phyloP scores from a whole-genome alignment of 345 rosid species.

The Mallotus nudiflorus region DNA sequence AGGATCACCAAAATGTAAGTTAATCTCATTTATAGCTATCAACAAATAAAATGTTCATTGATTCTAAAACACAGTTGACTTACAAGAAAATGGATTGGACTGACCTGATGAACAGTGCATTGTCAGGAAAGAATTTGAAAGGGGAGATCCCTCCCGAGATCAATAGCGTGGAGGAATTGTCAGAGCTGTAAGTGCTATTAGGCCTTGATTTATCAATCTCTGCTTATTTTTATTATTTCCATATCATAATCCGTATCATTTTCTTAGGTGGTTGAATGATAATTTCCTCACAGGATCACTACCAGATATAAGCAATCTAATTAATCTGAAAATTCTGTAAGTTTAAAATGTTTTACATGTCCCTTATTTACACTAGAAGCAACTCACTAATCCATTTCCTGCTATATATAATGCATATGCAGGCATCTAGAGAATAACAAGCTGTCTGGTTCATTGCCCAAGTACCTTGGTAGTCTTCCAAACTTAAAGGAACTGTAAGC shows the following conservation, averaged over 20 bases:
- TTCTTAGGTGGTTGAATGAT: slow-evolving; percentile 81
- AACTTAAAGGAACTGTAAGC: slow-evolving; percentile 80
- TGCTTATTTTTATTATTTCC: background rate
- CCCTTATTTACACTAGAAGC: background rate
- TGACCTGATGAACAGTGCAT: slow-evolving; percentile 50
- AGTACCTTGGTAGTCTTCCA: slow-evolving; percentile 62
- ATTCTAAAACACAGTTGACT: background rate
- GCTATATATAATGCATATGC: slow-evolving; percentile 24
- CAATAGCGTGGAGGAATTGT: slow-evolving; percentile 60
- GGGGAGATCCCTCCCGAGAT: slow-evolving; percentile 70
- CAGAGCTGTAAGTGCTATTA: slow-evolving; percentile 66
- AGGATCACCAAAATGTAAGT: slow-evolving; percentile 92
- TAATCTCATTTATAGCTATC: slow-evolving; percentile 11
- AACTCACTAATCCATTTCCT: slow-evolving; percentile 20
- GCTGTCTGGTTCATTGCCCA: slow-evolving; percentile 73
- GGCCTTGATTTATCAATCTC: slow-evolving; percentile 6
- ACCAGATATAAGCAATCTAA: slow-evolving; percentile 79
- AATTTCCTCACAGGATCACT: slow-evolving; percentile 65
- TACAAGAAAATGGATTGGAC: slow-evolving; percentile 4
- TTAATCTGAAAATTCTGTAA: slow-evolving; percentile 74
- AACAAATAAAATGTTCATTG: background rate
- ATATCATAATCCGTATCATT: slow-evolving; percentile 13
- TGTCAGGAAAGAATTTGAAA: slow-evolving; percentile 64
- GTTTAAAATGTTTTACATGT: slow-evolving; percentile 26
- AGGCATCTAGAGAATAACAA: slow-evolving; percentile 95